Base-by-base conservation (phyloP, 2,329 filamentous ascomycete species). In the Diaporthe sp. region DNA sequence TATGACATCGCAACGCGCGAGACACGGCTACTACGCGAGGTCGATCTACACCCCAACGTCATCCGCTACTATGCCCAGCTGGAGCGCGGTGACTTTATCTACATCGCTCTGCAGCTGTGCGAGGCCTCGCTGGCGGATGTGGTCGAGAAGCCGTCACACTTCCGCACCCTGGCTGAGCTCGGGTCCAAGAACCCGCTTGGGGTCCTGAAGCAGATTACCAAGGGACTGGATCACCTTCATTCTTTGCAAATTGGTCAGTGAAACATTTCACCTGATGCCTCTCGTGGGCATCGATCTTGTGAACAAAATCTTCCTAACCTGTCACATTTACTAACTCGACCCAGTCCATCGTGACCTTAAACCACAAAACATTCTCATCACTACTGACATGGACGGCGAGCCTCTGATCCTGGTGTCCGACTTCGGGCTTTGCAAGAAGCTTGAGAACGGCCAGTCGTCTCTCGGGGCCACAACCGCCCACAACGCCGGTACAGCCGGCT, bases 11-110 rank as follows among this genome's bases (percentile, higher is more conserved):
- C 97, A 0, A 95, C 95, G 15, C 95, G 98, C 81, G 97, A 99
- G 85, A 98, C 98, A 1, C 94, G 94, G 76, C 88, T 98, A 71
- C 86, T 99, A 15, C 91, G 97, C 76, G 95, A 98, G 83, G 98
- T 96, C 81, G 97, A 99, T 79, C 94, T 98, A 80, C 97, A 99
- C 81, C 93, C 94, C 17, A 98, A 99, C 83, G 96, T 99, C 57
- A 98, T 99, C 78, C 95, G 96, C 53, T 99, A 99, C 82, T 98
- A 95, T 81, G 95, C 96, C 67, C 96, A 98, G 80, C 94, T 98
- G 80, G 93, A 94, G 80, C 95, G 95, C 15, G 91, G 94, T 49
- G 94, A 94, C 25, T 99, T 99, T 84, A 89, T 98, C 51, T 99
- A 99, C 83, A 99, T 99, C 80, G 97, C 96, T 0, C 87, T 99